These are phyloP conservation scores for Sclerotinia sclerotiorum DNA, from an alignment of 2,329 filamentous ascomycete genomes.

Conservation along the genomic window DNA sequence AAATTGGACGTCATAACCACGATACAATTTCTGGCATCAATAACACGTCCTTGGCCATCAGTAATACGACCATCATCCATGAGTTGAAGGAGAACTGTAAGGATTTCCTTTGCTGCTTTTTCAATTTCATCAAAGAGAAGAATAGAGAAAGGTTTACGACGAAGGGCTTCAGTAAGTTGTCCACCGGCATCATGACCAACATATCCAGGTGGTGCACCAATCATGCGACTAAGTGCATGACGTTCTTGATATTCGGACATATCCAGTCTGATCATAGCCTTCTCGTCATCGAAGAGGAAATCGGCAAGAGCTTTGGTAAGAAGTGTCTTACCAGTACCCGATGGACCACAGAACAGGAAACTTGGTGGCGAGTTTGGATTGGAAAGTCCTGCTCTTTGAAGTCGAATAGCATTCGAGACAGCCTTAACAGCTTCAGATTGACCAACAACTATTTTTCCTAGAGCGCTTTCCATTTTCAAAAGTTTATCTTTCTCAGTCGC, in stretches of 20 bases:
- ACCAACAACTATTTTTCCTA: constrained; percentile 83
- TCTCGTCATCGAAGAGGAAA: constrained; percentile 95
- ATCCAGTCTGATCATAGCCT: constrained; percentile 97
- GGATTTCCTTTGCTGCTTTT: constrained; percentile 95
- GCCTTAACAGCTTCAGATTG: constrained; percentile 91
- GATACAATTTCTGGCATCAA: constrained; percentile 97
- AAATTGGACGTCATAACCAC: constrained; percentile 99
- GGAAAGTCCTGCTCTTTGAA: constrained; percentile 89
- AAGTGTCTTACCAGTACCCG: constrained; percentile 95
- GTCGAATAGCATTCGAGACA: constrained; percentile 92
- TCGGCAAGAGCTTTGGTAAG: constrained; percentile 96
- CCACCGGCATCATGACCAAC: constrained; percentile 95
- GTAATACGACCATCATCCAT: constrained; percentile 99
- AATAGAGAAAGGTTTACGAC: constrained; percentile 95
- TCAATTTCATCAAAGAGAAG: constrained; percentile 97
- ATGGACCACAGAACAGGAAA: constrained; percentile 98
- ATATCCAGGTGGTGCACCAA: constrained; percentile 94
- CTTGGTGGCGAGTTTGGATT: constrained; percentile 97
- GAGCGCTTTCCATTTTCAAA: constrained; percentile 90
- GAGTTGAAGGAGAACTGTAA: constrained; percentile 96
- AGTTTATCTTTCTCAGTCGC: constrained; percentile 98
- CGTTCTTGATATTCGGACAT: constrained; percentile 99
- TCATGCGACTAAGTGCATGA: constrained; percentile 94
- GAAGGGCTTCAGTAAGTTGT: constrained; percentile 90
- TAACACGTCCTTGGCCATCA: constrained; percentile 90